Conservation (phyloP, 2,329 filamentous ascomycete genomes). For the Pseudocercospora cruenta region DNA sequence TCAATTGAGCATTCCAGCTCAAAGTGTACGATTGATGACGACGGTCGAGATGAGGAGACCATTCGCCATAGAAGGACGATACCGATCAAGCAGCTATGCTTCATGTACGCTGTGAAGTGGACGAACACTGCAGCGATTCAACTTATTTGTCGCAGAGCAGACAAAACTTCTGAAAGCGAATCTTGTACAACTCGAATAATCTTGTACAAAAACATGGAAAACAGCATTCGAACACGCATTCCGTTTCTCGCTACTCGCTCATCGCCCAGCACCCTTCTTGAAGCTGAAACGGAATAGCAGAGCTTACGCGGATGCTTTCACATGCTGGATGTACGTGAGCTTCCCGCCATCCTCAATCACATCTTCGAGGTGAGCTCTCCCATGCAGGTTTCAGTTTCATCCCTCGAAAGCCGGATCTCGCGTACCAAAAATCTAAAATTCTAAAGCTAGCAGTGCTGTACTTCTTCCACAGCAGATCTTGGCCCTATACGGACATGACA, state of each 20-base stretch:
- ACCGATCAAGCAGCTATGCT: background rate
- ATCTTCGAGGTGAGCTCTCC: background rate
- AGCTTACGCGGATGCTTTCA: background rate
- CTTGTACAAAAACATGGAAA: background rate
- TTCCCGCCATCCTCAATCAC: background rate
- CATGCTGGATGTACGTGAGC: background rate
- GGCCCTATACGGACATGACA: background rate
- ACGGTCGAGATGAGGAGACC: conserved; percentile 4
- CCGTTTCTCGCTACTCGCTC: background rate
- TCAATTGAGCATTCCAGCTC: background rate
- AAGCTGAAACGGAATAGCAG: background rate
- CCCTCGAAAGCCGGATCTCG: background rate
- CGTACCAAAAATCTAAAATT: background rate
- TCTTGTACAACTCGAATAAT: background rate
- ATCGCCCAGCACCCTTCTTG: too few relatives aligned
- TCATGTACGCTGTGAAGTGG: background rate
- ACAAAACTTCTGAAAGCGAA: background rate
- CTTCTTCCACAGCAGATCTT: background rate
- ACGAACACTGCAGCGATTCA: background rate
- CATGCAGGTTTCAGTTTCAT: conserved; percentile 1
- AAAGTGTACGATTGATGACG: background rate
- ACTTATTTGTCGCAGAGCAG: background rate
- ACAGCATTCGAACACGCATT: background rate
- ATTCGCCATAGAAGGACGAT: background rate
- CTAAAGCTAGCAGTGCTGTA: background rate